Conservation (phyloP, 139 green algal genomes). For the Dunaliella primolecta region DNA sequence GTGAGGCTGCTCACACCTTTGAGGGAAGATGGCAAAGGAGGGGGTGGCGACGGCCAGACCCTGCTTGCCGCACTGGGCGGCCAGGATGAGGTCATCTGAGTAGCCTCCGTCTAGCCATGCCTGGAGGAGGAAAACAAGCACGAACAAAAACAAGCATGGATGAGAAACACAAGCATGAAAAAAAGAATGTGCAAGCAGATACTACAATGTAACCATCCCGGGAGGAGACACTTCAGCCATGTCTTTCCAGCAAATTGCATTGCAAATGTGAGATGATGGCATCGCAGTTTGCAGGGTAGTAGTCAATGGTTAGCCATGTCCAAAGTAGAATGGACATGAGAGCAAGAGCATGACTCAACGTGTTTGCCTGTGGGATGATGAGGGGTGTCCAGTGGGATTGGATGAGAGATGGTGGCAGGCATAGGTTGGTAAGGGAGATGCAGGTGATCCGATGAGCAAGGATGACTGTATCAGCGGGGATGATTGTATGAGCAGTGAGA, state of each 20-base stretch:
- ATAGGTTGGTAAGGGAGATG: no score
- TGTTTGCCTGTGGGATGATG: no score
- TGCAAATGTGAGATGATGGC: background rate
- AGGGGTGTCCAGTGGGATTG: no score
- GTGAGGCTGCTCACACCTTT: conserved; percentile 66
- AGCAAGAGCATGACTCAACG: no score
- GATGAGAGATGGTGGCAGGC: no score
- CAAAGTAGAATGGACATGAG: no score
- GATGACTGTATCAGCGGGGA: no score
- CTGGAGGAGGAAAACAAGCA: conserved; percentile 1
- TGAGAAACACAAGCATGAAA: background rate
- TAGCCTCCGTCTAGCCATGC: conserved; percentile 68
- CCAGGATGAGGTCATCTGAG: conserved; percentile 86
- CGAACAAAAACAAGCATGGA: background rate
- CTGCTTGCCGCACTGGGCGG: conserved; percentile 54
- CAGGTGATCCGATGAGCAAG: no score
- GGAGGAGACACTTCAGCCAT: background rate
- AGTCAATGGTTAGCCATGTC: no score
- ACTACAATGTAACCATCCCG: background rate
- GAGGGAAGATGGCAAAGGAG: conserved; percentile 68
- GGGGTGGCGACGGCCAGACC: conserved; percentile 63
- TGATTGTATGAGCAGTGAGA: no score
- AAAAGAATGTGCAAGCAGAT: background rate
- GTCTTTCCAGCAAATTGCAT: background rate
- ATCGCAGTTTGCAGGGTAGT: no score